A percentile compares a stretch with the other conserved stretches of the same genome.
Evolutionary conservation across 768 basidiomycete genomes (phyloP).

Genomic region (Leccinum olivaceopallidum): DNA sequence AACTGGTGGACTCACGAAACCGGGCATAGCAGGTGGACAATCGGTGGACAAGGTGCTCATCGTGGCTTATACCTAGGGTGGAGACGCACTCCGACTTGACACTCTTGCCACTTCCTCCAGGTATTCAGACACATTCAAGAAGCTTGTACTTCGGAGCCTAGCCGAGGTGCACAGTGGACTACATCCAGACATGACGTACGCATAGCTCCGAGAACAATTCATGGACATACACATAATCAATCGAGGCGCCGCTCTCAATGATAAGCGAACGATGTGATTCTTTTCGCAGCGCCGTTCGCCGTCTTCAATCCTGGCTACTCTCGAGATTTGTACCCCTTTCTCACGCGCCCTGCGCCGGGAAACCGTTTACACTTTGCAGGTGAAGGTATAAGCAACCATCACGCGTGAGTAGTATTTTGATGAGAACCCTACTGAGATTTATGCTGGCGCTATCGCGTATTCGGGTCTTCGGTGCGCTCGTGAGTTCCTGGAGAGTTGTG

Average conservation of each 20-base stretch:
- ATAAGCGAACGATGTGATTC: neutral
- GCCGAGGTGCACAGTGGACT: neutral
- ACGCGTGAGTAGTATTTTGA: slow-evolving; percentile 29
- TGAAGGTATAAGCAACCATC: slow-evolving; percentile 33
- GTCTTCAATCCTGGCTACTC: slow-evolving; percentile 42
- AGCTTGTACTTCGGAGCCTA: slow-evolving; percentile 7
- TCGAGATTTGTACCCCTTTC: slow-evolving; percentile 29
- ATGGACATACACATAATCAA: slow-evolving; percentile 29
- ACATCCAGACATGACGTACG: slow-evolving; percentile 10
- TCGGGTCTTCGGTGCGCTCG: slow-evolving; percentile 41
- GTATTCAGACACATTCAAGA: neutral
- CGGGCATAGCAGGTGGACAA: no score
- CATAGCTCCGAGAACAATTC: neutral
- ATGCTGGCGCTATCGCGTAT: slow-evolving; percentile 9
- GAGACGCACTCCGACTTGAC: neutral
- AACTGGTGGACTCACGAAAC: no score
- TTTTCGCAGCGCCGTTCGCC: slow-evolving; percentile 36
- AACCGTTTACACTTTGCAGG: slow-evolving; percentile 14
- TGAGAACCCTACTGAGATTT: neutral
- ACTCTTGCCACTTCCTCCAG: neutral
- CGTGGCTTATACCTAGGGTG: neutral
- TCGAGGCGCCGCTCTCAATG: neutral
- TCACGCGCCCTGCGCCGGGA: slow-evolving; percentile 30
- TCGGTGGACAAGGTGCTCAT: slow-evolving; percentile 5
- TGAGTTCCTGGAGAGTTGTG: slow-evolving; percentile 38